Evolutionary conservation across 2,329 filamentous ascomycete genomes (phyloP).

Genomic region (Helicocarpus griseus): DNA sequence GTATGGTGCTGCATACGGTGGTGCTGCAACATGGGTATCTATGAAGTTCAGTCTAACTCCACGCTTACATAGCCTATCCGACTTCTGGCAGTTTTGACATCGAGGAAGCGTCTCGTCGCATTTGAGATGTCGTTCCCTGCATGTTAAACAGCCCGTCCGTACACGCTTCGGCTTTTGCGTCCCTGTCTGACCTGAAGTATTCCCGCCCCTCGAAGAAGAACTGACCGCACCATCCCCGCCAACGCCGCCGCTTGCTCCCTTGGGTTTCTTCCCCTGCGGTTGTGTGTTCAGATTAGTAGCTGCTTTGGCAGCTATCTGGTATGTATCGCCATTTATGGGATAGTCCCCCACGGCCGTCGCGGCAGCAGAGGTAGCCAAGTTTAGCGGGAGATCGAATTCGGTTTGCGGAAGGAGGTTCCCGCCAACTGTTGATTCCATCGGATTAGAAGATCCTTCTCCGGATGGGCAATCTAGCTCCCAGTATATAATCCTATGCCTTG

Average conservation of each 20-base stretch:
- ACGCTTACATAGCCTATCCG: constrained; percentile 73
- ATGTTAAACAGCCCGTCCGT: constrained; percentile 83
- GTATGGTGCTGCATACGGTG: constrained; percentile 49
- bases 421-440: constrained; percentile 16
- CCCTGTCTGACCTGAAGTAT: constrained; percentile 10
- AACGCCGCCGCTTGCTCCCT: constrained; percentile 4
- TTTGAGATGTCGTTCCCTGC: constrained; percentile 79
- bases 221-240: not conserved
- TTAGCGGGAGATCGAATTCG: constrained; percentile 16
- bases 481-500: not conserved
- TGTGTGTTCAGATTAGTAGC: constrained; percentile 5
- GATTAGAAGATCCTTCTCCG: constrained; percentile 4
- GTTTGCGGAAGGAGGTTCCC: constrained; percentile 14
- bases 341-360: constrained; percentile 8
- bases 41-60: constrained; percentile 87
- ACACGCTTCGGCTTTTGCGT: constrained; percentile 65
- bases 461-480: not conserved
- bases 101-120: constrained; percentile 66
- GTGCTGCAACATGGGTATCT: constrained; percentile 64
- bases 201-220: not conserved
- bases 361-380: constrained; percentile 9
- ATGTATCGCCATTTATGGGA: constrained; percentile 6
- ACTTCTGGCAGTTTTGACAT: constrained; percentile 78
- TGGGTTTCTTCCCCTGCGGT: constrained; percentile 2
- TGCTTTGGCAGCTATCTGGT: constrained; percentile 8